Percentiles rank a stretch among this genome's conserved stretches.
Conservation (phyloP, 345 rosid species). For the Triadica sebifera region DNA sequence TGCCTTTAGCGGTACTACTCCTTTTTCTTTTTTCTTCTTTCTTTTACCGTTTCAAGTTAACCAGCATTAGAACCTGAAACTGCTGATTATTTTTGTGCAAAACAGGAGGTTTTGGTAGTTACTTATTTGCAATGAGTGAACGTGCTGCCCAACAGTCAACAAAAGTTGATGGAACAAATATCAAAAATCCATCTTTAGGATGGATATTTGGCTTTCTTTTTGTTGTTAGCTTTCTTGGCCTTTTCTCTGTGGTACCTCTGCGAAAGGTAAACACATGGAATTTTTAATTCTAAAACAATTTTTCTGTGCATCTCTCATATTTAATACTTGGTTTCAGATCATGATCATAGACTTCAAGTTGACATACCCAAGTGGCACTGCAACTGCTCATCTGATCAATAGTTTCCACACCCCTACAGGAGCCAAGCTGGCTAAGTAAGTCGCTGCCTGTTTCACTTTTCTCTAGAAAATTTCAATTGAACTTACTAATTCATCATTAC, state of each 20-base stretch:
- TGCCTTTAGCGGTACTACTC: constrained; percentile 8
- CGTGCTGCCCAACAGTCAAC: constrained; percentile 6
- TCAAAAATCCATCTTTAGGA: constrained; percentile 1
- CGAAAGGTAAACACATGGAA: background rate
- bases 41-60: background rate
- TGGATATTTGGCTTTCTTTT: constrained; percentile 15
- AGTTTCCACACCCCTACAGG: constrained; percentile 15
- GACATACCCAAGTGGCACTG: constrained; percentile 13
- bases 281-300: background rate
- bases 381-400: constrained; percentile 11
- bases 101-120: constrained; percentile 11
- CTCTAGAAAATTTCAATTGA: background rate
- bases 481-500: background rate
- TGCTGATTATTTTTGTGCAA: background rate
- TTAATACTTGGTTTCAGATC: background rate
- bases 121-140: constrained; percentile 6
- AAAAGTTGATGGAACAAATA: background rate
- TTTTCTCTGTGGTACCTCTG: constrained; percentile 14
- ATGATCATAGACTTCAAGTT: constrained; percentile 13
- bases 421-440: too few species aligned
- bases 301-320: background rate
- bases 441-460: too few species aligned
- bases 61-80: background rate
- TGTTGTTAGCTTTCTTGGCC: constrained; percentile 11
- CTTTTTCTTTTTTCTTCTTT: too few species aligned